Percentiles rank a stretch among this genome's conserved stretches.
Evolutionary conservation across 2,329 filamentous ascomycete species (phyloP).

Genomic region (Colletotrichum tofieldiae): DNA sequence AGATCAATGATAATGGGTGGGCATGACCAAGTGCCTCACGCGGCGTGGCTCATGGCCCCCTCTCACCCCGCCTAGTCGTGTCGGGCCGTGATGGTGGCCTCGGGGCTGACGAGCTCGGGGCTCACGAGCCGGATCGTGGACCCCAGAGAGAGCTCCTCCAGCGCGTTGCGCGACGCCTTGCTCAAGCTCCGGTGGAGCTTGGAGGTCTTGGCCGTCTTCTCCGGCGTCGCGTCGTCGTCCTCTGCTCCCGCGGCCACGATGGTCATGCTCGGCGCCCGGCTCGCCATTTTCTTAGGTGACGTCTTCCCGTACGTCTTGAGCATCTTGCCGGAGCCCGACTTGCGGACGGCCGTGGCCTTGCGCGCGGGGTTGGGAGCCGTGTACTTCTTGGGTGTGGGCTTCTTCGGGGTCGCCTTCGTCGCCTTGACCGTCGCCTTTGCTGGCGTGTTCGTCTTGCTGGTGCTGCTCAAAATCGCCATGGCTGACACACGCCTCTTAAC

Average conservation of each 20-base stretch:
- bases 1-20: constrained; percentile 18
- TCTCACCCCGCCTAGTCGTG: constrained; percentile 21
- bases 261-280: constrained; percentile 40
- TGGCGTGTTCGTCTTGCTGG: constrained; percentile 34
- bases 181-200: constrained; percentile 36
- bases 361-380: constrained; percentile 39
- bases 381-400: constrained; percentile 39
- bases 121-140: constrained; percentile 43
- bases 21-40: background rate
- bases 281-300: constrained; percentile 37
- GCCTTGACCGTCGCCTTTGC: constrained; percentile 27
- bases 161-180: constrained; percentile 43
- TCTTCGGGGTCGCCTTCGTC: constrained; percentile 26
- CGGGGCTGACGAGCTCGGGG: constrained; percentile 36
- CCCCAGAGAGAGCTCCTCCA: constrained; percentile 39
- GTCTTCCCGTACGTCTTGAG: constrained; percentile 43
- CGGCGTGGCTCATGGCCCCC: constrained; percentile 2
- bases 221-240: constrained; percentile 8
- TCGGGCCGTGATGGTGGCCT: constrained; percentile 41
- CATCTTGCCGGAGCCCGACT: constrained; percentile 42
- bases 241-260: constrained; percentile 39
- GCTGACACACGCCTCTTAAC: constrained; percentile 56
- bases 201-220: constrained; percentile 16
- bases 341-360: constrained; percentile 41
- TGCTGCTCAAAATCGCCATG: constrained; percentile 46